Evolutionary conservation across 768 basidiomycete genomes (phyloP), one percentile per base, ranked within the genome.

Genomic region (Calocera viscosa): DNA sequence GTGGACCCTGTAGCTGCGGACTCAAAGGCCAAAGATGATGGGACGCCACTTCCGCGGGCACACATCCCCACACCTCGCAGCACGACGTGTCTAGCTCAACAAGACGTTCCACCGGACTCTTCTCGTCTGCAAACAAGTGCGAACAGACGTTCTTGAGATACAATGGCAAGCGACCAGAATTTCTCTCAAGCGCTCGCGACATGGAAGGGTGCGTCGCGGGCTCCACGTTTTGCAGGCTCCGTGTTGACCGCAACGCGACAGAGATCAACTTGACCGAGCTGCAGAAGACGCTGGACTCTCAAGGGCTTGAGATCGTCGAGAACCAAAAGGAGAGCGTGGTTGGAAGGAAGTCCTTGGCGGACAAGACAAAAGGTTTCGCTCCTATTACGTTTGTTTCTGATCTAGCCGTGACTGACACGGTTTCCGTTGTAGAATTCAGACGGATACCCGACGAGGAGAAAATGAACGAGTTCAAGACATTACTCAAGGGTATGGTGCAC

Each of bases 321-420:
- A 94, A 94, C 78, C 94, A 97, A 81, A 99, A 97, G 79, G 95
- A 98, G 79, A 92, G 90, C 70, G 82, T 97, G 49, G 82, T 99
- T 1, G 94, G 94, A 11, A 83, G 96, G 47, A 99, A 97, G 77
- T 89, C 87, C 65, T 81, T 99, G 24, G 91, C 95, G 0, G 96
- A 98, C 78, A 88, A 90, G 75, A 99, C 96, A 0, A 91, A 95
- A 80, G 95, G 95, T 90, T n/a, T n/a, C n/a, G 75, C 34, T 53
- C 26, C 40, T 17, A 63, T 49, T 2, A 32, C n/a, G n/a, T 65
- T 24, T 16, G 17, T 1, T 67, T 47, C 19, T 2, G 32, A 40
- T 5, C 65, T 1, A 16, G 33, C 24, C 14, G 14, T 24, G 64
- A n/a, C 66, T 67, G 17, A 34, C 11, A 17, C n/a, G 35, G 30